Conservation (phyloP, 208 protist species). For the Novymonas esmeraldas region DNA sequence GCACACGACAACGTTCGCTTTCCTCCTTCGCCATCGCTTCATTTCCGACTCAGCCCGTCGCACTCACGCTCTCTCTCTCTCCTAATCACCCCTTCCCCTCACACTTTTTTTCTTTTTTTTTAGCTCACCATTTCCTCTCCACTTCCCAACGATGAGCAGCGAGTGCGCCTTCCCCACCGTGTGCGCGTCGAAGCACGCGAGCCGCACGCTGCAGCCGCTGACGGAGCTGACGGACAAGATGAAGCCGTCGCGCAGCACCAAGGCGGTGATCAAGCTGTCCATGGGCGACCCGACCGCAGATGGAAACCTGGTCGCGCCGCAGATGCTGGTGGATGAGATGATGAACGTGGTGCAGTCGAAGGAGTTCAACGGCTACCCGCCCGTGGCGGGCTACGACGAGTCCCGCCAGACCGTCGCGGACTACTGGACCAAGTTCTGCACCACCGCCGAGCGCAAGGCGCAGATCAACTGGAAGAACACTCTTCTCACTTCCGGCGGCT, state of each 20-base stretch:
- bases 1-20: too few species aligned
- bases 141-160: too few species aligned
- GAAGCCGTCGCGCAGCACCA: constrained; percentile 57
- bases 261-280: constrained; percentile 43
- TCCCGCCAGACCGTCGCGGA: constrained; percentile 56
- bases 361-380: constrained; percentile 82
- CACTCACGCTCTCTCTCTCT: too few species aligned
- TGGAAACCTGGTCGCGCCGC: constrained; percentile 68
- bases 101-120: too few species aligned
- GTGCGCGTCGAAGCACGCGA: constrained; percentile 37
- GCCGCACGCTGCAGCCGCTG: constrained; percentile 79
- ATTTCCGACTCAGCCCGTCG: too few species aligned
- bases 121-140: too few species aligned
- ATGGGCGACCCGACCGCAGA: constrained; percentile 80
- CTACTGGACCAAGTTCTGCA: constrained; percentile 49
- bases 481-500: constrained; percentile 82
- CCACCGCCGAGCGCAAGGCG: constrained; percentile 30
- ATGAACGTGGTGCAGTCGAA: constrained; percentile 45
- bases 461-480: constrained; percentile 59
- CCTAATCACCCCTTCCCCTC: too few species aligned
- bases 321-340: constrained; percentile 53
- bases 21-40: too few species aligned
- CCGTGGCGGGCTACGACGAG: constrained; percentile 48
- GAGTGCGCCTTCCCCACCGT: constrained; percentile 39
- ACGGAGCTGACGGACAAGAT: constrained; percentile 83